Evolutionary conservation across 768 basidiomycete species (phyloP), one percentile per base, ranked within the genome.

Genomic region (Pleurotus tuber-regium): DNA sequence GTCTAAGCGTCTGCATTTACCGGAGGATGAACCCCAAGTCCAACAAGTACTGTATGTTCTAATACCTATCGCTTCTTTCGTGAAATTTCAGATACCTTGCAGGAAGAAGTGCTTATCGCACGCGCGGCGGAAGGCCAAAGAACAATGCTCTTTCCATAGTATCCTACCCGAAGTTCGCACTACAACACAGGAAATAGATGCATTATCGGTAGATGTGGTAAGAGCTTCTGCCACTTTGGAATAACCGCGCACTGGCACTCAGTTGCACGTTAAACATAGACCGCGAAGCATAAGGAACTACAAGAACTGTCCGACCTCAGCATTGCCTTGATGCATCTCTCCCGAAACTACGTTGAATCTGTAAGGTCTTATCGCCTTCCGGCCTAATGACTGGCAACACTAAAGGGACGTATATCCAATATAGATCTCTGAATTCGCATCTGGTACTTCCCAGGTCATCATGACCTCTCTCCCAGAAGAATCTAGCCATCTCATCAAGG

Each of bases 271-370:
- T n/a, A n/a, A n/a, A n/a, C n/a, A n/a, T n/a, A n/a, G n/a, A n/a
- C n/a, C n/a, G n/a, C n/a, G n/a, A 25, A 29, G 28, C 43, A 26
- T n/a, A 14, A 30, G 29, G 46, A 48, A 35, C 14, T 48, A 12
- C 46, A 48, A 48, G 46, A 48, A 23, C 31, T 48, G 8, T 48
- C 46, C 4, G 46, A 48, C 23, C 46, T 48, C 9, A 48, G 30
- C 31, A 24, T 35, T 11, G 29, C 21, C 9, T 31, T 48, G n/a
- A 48, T 48, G 3, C 46, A 48, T 4, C 46, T 48, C 14, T 33
- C 46, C n/a, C 31, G 23, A 6, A 36, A 48, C 23, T 48, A 48
- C 14, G 35, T 48, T 8, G 19, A 35, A n/a, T 48, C 46, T 29
- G 46, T 35, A 25, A 12, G n/a, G 8, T 7, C 43, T 1, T 8